Conservation (phyloP, 208 protist species). For the Trypanosoma cruzi region DNA sequence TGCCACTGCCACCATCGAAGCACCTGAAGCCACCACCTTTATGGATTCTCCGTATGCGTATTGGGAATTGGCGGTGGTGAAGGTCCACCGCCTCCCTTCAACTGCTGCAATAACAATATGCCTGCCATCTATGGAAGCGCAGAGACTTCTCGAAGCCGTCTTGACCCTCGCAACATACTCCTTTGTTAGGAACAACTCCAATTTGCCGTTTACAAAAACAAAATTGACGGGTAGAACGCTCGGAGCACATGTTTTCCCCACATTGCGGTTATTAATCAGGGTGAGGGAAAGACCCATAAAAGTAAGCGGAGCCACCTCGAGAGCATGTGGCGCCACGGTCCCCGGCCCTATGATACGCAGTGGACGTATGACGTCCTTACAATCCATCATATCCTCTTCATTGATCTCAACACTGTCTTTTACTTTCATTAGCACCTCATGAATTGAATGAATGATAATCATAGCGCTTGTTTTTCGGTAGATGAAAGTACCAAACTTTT, state of each 20-base stretch:
- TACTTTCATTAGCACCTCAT: conserved; percentile 28
- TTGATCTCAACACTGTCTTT: conserved; percentile 23
- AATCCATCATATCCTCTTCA: conserved; percentile 22
- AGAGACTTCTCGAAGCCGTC: conserved; percentile 59
- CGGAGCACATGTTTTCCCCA: conserved; percentile 44
- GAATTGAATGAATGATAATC: conserved; percentile 37
- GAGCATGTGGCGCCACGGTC: conserved; percentile 46
- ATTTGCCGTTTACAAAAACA: conserved; percentile 34
- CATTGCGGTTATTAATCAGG: conserved; percentile 65
- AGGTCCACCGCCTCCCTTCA: conserved; percentile 25
- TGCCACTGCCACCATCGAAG: conserved; percentile 43
- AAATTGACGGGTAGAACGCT: conserved; percentile 41
- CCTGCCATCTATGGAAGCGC: conserved; percentile 38
- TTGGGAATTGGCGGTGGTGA: conserved; percentile 24
- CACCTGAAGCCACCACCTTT: conserved; percentile 37
- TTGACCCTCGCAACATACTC: conserved; percentile 4
- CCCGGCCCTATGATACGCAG: conserved; percentile 42
- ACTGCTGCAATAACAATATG: conserved; percentile 40
- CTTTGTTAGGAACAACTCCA: conserved; percentile 39
- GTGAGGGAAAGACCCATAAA: conserved; percentile 47
- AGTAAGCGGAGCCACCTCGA: conserved; percentile 32
- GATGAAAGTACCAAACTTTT: not conserved
- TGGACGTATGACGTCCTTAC: not conserved
- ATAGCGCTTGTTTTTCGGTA: conserved; percentile 21
- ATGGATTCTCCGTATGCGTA: conserved; percentile 37